Base-by-base conservation (phyloP, 2,329 filamentous ascomycete genomes). In the Colletotrichum siamense region DNA sequence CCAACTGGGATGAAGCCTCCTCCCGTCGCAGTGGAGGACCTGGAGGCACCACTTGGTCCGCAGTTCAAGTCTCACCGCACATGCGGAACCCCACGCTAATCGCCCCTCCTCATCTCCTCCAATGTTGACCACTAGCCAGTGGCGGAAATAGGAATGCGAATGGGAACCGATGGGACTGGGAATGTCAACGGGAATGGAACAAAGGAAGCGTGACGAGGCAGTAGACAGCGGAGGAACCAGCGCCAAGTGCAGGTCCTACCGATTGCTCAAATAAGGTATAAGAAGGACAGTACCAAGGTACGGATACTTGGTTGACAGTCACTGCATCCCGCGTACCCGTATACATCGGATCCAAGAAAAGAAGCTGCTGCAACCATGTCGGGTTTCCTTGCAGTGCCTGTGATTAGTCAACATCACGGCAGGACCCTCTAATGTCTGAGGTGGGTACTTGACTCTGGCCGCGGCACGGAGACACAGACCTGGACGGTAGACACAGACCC, bases 1-100 rank as follows among this genome's bases (percentile, higher is more conserved):
- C 16, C 28, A 52, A 52, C 68, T 26, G 57, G 68, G 68, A 70
- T 70, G 26, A 63, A 62, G 68, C 57, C 12, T 70, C 68, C 26
- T 70, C 57, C 16, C 8, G 34, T 70, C 24, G 57, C 36, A 70
- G 68, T 36, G 57, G 36, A 70, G 68, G 68, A 70, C 36, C 24
- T 30, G 22, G 30, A 62, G 26, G 55, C 26, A 57, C 24, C 67
- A 61, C 34, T 69, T 49, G 67, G 32, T 69, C 59, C 55, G 55
- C 67, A 18, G 55, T 61, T 63, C 39, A 26, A 34, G 28, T 71
- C 68, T 64, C 57, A 52, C 59, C 68, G 57, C 68, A 63, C 34
- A 24, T 71, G 68, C 36, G 68, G 59, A 71, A 71, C 57, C 59
- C 68, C 67, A 69, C 55, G n/a, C 68, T 71, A 39, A 28, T 44